Evolutionary conservation across 768 basidiomycete species (phyloP).

Genomic region (Calocybe gangraenosa): DNA sequence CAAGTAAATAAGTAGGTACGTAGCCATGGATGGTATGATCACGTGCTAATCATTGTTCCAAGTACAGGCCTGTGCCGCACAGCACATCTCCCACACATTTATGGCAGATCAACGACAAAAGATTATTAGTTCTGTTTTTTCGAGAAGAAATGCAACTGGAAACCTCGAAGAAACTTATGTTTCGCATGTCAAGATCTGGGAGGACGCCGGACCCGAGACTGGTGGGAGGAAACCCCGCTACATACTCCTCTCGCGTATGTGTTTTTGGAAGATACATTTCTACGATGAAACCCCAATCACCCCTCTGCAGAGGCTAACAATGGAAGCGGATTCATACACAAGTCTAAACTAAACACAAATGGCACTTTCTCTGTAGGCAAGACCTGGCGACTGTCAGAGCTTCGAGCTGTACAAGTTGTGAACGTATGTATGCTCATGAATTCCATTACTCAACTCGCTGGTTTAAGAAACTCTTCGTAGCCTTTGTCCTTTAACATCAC

Average conservation of each 20-base stretch:
- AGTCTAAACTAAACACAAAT: conserved; percentile 94
- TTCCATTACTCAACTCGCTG: conserved; percentile 3
- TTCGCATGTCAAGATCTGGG: conserved; percentile 90
- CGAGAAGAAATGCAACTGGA: conserved; percentile 60
- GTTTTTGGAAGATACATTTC: conserved; percentile 7
- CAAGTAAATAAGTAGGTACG: too few species aligned
- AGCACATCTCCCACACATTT: not conserved
- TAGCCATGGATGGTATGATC: too few species aligned
- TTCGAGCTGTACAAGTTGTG: conserved; percentile 73
- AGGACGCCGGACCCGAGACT: conserved; percentile 69
- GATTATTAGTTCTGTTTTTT: conserved; percentile 84
- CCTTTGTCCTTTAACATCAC: conserved; percentile 72
- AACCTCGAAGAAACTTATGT: conserved; percentile 76
- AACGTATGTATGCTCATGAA: conserved; percentile 47
- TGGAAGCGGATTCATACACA: conserved; percentile 79
- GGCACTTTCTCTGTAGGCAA: conserved; percentile 96
- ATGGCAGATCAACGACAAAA: conserved; percentile 55
- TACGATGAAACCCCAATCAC: conserved; percentile 8
- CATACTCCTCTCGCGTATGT: conserved; percentile 86
- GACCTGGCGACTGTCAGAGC: conserved; percentile 85
- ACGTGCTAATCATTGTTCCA: not conserved
- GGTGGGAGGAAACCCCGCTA: conserved; percentile 83
- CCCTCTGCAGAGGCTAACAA: conserved; percentile 48
- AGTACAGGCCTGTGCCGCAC: not conserved
- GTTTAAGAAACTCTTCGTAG: conserved; percentile 35